Percentiles rank a stretch among this genome's conserved stretches.
These are phyloP conservation scores for Fusarium pseudograminearum DNA, from an alignment of 2,329 filamentous ascomycete species.

Conservation along the genomic window DNA sequence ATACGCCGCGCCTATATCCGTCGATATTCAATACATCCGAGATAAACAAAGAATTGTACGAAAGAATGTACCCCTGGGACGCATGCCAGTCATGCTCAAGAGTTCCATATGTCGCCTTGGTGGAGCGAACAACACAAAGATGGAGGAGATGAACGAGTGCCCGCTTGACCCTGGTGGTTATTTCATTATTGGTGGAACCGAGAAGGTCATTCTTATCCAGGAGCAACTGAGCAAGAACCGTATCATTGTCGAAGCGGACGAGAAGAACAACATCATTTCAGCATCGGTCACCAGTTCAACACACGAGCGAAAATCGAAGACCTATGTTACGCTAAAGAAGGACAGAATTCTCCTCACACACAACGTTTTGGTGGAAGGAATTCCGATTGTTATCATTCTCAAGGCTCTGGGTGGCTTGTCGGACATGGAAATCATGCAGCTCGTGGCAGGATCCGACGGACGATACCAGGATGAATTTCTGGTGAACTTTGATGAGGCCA, in stretches of 20 bases:
- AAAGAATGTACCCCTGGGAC: constrained; percentile 83
- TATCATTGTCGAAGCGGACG: constrained; percentile 93
- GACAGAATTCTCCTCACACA: constrained; percentile 90
- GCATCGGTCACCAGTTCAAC: constrained; percentile 98
- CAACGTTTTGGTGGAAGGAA: constrained; percentile 90
- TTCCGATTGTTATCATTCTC: constrained; percentile 94
- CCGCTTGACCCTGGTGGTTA: constrained; percentile 96
- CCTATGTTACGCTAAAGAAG: constrained; percentile 94
- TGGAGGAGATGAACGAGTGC: constrained; percentile 95
- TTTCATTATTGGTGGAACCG: constrained; percentile 96
- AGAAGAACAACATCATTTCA: constrained; percentile 92
- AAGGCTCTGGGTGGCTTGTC: constrained; percentile 95
- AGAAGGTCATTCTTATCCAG: constrained; percentile 98
- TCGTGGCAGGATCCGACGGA: constrained; percentile 88
- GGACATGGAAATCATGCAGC: constrained; percentile 92
- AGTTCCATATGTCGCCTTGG: constrained; percentile 92
- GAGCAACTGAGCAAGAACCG: constrained; percentile 99
- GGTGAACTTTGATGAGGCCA: constrained; percentile 93
- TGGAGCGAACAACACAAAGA: constrained; percentile 85
- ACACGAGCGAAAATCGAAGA: constrained; percentile 97
- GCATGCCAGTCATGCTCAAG: constrained; percentile 96
- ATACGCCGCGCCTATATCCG: constrained; percentile 94
- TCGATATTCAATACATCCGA: constrained; percentile 91
- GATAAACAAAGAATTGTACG: constrained; percentile 81
- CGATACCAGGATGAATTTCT: constrained; percentile 95